Percentiles rank a stretch among this genome's conserved stretches.
Evolutionary conservation across 371 early-diverging fungal genomes (phyloP).

Genomic region (Mucor piriformis): DNA sequence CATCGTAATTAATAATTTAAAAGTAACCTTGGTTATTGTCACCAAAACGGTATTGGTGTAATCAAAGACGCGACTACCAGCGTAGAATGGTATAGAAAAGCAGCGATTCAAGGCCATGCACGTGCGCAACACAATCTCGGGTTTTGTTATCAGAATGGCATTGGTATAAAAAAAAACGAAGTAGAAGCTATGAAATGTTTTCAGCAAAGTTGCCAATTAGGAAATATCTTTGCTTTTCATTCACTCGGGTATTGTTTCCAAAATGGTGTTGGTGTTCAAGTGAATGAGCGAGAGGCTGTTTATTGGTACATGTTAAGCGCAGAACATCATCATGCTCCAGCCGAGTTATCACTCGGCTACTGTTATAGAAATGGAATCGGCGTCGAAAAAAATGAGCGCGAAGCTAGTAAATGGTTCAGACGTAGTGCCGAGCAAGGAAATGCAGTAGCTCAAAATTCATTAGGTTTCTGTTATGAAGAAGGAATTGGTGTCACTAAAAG

Average conservation of each 20-base stretch:
- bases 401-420: constrained; percentile 73
- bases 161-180: constrained; percentile 69
- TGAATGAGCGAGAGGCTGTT: constrained; percentile 66
- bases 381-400: constrained; percentile 63
- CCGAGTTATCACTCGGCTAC: constrained; percentile 84
- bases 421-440: constrained; percentile 72
- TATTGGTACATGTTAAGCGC: constrained; percentile 75
- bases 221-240: constrained; percentile 80
- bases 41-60: constrained; percentile 84
- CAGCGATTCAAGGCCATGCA: constrained; percentile 79
- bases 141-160: constrained; percentile 84
- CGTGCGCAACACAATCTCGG: constrained; percentile 88
- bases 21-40: constrained; percentile 80
- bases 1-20: background rate
- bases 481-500: constrained; percentile 67
- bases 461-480: constrained; percentile 85
- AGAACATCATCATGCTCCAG: constrained; percentile 69
- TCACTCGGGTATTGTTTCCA: constrained; percentile 91
- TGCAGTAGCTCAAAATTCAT: constrained; percentile 78
- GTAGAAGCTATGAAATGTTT: constrained; percentile 74
- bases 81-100: constrained; percentile 80
- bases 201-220: constrained; percentile 72
- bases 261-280: constrained; percentile 79
- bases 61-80: constrained; percentile 62
- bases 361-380: constrained; percentile 80